These are phyloP conservation scores for Striga asiatica DNA, from an alignment of 257 asterid genomes.

Conservation along the genomic window DNA sequence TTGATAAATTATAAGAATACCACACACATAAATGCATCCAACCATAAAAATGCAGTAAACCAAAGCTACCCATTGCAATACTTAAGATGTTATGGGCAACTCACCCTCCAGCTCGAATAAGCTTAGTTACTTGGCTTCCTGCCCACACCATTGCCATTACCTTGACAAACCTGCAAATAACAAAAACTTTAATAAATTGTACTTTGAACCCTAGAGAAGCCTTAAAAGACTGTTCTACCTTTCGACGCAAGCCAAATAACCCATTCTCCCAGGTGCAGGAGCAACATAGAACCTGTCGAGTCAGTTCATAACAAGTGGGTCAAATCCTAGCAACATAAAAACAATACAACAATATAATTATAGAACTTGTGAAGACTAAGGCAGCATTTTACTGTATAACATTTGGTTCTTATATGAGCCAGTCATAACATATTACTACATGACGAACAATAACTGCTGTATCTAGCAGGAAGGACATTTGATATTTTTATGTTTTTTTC, in stretches of 20 bases:
- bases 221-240: slow-evolving; percentile 31
- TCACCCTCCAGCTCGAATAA: slow-evolving; percentile 92
- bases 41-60: slow-evolving; percentile 2
- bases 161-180: slow-evolving; percentile 66
- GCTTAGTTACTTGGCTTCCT: slow-evolving; percentile 94
- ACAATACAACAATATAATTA: neutral
- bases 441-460: no score
- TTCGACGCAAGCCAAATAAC: slow-evolving; percentile 66
- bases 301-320: slow-evolving; percentile 3
- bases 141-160: slow-evolving; percentile 99
- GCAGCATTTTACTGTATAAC: neutral
- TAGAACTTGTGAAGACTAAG: neutral
- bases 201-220: slow-evolving; percentile 1
- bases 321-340: neutral
- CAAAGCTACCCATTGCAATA: slow-evolving; percentile 12
- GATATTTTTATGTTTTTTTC: neutral
- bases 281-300: slow-evolving; percentile 61
- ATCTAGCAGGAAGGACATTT: no score
- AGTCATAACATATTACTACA: neutral
- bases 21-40: neutral
- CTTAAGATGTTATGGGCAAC: slow-evolving; percentile 15
- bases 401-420: neutral
- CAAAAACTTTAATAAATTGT: neutral
- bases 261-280: slow-evolving; percentile 85
- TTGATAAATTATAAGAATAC: neutral